Percentiles rank a stretch among this genome's conserved stretches.
These are phyloP conservation scores for Vitis rupestris DNA, from an alignment of 164 flowering plant genomes.

Conservation along the genomic window DNA sequence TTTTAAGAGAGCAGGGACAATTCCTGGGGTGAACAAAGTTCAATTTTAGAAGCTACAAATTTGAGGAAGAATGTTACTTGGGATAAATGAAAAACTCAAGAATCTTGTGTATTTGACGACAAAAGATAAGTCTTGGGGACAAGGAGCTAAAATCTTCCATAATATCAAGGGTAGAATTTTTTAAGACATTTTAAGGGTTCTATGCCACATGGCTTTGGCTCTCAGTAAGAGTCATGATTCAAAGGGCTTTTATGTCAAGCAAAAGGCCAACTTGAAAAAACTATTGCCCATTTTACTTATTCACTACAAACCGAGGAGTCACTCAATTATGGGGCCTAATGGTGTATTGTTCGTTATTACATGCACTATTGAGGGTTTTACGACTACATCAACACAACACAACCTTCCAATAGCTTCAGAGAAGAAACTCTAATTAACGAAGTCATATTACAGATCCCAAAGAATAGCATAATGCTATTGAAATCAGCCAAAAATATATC, in stretches of 20 bases:
- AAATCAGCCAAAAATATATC: too few species aligned
- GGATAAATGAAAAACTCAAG: conserved; percentile 28
- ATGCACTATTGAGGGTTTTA: conserved; percentile 79
- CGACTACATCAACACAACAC: conserved; percentile 42
- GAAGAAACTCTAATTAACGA: too few species aligned
- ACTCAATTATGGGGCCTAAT: conserved; percentile 76
- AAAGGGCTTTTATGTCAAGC: conserved; percentile 88
- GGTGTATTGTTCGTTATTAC: conserved; percentile 87
- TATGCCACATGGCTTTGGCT: conserved; percentile 70
- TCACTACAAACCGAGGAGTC: conserved; percentile 82
- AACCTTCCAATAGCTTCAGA: too few species aligned
- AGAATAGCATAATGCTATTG: too few species aligned
- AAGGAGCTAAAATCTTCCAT: conserved; percentile 45
- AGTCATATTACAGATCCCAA: too few species aligned
- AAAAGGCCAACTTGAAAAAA: conserved; percentile 77
- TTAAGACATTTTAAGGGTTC: conserved; percentile 58
- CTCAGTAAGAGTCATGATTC: conserved; percentile 78
- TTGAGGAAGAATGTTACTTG: too few species aligned
- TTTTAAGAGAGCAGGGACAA: too few species aligned
- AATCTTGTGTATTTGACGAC: conserved; percentile 51
- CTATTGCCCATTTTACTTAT: conserved; percentile 83
- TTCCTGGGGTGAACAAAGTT: too few species aligned
- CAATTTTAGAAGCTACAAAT: too few species aligned
- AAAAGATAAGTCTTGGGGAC: conserved; percentile 60
- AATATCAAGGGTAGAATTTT: conserved; percentile 43